These are phyloP conservation scores for Aspergillus olivimuriae DNA, from an alignment of 495 filamentous ascomycete species.

Conservation along the genomic window DNA sequence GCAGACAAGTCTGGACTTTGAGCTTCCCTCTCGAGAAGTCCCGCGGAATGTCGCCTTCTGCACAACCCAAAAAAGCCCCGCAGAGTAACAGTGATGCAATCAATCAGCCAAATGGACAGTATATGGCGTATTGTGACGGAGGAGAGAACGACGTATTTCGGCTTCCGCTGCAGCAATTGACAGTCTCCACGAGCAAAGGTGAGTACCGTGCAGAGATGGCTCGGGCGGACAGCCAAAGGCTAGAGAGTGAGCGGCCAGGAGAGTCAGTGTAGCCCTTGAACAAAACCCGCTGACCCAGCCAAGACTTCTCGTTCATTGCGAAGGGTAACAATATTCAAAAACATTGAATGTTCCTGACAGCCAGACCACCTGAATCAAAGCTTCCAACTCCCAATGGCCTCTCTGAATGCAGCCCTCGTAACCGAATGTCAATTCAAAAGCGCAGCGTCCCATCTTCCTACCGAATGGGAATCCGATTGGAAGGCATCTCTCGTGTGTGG, in stretches of 20 bases:
- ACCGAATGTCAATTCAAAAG: not conserved
- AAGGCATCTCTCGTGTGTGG: conserved; percentile 55
- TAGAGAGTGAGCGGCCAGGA: conserved; percentile 13
- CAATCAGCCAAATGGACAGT: not conserved
- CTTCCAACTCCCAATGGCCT: conserved; percentile 23
- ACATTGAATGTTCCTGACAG: too few relatives aligned
- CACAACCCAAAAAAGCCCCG: not conserved
- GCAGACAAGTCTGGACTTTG: conserved; percentile 93
- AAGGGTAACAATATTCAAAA: conserved; percentile 19
- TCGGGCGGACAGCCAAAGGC: not conserved
- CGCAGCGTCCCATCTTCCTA: too few relatives aligned
- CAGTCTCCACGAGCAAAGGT: not conserved
- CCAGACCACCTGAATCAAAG: conserved; percentile 29
- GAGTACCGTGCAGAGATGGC: not conserved
- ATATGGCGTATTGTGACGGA: conserved; percentile 2
- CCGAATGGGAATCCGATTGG: too few relatives aligned
- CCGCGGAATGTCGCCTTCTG: conserved; percentile 27
- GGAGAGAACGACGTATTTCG: conserved; percentile 3
- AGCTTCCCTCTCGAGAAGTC: conserved; percentile 95
- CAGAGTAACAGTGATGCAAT: not conserved
- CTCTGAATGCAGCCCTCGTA: not conserved
- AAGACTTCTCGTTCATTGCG: conserved; percentile 13
- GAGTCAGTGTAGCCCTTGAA: conserved; percentile 13
- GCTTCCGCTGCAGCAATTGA: conserved; percentile 1
- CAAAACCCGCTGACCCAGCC: conserved; percentile 9